Evolutionary conservation across 495 filamentous ascomycete genomes (phyloP).

Genomic region (Penicillium riverlandense): DNA sequence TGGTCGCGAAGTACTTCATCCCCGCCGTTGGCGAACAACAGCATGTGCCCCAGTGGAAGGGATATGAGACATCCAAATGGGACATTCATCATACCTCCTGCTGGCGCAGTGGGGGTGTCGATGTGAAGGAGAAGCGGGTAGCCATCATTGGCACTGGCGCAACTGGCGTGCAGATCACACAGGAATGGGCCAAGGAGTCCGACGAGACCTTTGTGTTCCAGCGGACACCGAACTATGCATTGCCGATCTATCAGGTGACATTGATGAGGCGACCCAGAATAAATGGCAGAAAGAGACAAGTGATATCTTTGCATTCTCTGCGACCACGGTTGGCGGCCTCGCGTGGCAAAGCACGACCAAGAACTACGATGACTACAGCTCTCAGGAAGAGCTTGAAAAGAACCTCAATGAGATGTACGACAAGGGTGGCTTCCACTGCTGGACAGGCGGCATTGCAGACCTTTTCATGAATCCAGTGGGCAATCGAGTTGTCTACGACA

Average conservation of each 20-base stretch:
- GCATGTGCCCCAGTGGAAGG: slow-evolving; percentile 42
- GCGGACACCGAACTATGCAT: slow-evolving; percentile 45
- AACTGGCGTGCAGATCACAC: slow-evolving; percentile 49
- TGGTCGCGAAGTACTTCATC: slow-evolving; percentile 41
- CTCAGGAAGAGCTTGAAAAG: neutral
- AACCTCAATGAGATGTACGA: slow-evolving; percentile 1
- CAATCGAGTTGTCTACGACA: slow-evolving; percentile 2
- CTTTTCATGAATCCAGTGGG: neutral
- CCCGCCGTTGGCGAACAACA: slow-evolving; percentile 29
- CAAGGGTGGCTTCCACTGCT: slow-evolving; percentile 2
- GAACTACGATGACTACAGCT: neutral
- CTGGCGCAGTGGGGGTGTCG: slow-evolving; percentile 48
- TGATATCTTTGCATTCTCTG: neutral
- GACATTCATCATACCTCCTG: slow-evolving; percentile 47
- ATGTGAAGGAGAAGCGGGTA: slow-evolving; percentile 40
- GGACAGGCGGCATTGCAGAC: neutral
- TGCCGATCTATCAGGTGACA: slow-evolving; percentile 44
- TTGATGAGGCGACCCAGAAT: slow-evolving; percentile 35
- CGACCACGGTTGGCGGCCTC: neutral
- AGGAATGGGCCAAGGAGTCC: slow-evolving; percentile 34
- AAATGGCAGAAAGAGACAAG: neutral
- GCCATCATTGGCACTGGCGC: slow-evolving; percentile 57
- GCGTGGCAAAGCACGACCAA: neutral
- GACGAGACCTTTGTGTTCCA: slow-evolving; percentile 41
- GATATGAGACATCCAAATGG: slow-evolving; percentile 47